Base-by-base conservation (phyloP, 371 early-diverging fungal genomes). In the Phascolomyces articulosus region DNA sequence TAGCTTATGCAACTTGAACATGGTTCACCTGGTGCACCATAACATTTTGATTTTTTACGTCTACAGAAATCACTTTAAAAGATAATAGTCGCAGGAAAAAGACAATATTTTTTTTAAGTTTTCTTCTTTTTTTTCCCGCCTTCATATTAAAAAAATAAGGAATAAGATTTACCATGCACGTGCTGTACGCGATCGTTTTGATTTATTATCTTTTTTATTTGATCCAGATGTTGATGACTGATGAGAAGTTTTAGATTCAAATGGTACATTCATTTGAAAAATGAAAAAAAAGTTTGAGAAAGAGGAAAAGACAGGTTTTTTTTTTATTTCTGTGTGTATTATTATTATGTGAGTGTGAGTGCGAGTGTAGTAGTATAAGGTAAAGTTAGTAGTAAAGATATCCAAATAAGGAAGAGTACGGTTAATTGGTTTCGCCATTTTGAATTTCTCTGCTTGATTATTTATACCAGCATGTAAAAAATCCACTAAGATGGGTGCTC, bases 51-150 rank as follows among this genome's bases (percentile, higher is more conserved):
- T 62, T 75, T 79, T 71, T 67, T 74, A 16, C 62, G 65, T 66
- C 77, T 48, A 57, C 79, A 79, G 40, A 76, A 76, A 59, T 79
- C 79, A 56, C 79, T 79, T 21, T 54, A 23, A 18, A 44, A 41
- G 4, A 56, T 21, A 10, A n/a, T 27, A 9, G 15, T 31, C 34
- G 38, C 53, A 21, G 34, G 44, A 44, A 41, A 38, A 44, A 44
- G 44, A n/a, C n/a, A n/a, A n/a, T n/a, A n/a, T n/a, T n/a, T n/a
- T n/a, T 44, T 8, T 44, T 29, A 55, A 47, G 34, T 11, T 34
- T 34, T 38, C n/a, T n/a, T n/a, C n/a, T n/a, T 15, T 16, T 24
- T 29, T n/a, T 6, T n/a, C 44, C 44, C 44, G 6, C 44, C n/a
- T 44, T 44, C 15, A 6, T 18, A 44, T 18, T 13, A 4, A 13